Evolutionary conservation across 257 asterid species (phyloP).

Genomic region (Solanum medicagineum): DNA sequence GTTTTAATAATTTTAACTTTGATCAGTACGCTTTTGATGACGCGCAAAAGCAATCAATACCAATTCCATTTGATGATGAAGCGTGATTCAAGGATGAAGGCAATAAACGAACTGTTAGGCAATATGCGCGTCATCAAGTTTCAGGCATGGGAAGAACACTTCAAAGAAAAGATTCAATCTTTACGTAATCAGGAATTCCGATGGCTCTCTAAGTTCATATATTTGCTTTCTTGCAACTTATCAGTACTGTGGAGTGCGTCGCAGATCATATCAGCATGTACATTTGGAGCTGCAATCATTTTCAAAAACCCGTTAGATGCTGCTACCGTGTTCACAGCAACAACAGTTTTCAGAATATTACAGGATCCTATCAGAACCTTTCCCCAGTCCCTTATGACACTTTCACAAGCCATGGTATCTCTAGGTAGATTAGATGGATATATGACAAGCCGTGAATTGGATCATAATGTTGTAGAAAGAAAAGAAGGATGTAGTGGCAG

Average conservation of each 20-base stretch:
- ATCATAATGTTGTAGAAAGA: slow-evolving; percentile 25
- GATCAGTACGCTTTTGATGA: slow-evolving; percentile 12
- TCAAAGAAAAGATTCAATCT: slow-evolving; percentile 24
- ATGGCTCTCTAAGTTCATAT: slow-evolving; percentile 52
- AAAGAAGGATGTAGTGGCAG: slow-evolving; percentile 22
- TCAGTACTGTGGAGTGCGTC: slow-evolving; percentile 44
- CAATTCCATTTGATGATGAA: slow-evolving; percentile 40
- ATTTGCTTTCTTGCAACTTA: slow-evolving; percentile 15
- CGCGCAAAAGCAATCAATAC: slow-evolving; percentile 19
- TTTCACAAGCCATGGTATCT: slow-evolving; percentile 49
- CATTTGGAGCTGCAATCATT: slow-evolving; percentile 35
- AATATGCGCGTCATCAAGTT: slow-evolving; percentile 61
- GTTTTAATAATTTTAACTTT: slow-evolving; percentile 16
- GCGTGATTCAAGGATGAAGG: slow-evolving; percentile 59
- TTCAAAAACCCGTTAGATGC: slow-evolving; percentile 24
- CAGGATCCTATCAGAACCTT: slow-evolving; percentile 57
- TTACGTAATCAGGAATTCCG: slow-evolving; percentile 29
- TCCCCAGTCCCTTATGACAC: slow-evolving; percentile 47
- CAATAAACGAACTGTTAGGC: slow-evolving; percentile 45
- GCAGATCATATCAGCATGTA: slow-evolving; percentile 22
- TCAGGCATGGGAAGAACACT: slow-evolving; percentile 80
- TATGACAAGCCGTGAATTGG: slow-evolving; percentile 40
- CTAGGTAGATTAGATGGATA: slow-evolving; percentile 48
- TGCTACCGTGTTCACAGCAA: slow-evolving; percentile 49
- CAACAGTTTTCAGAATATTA: slow-evolving; percentile 44